These are phyloP conservation scores for Pelargonium exstipulatum DNA, from an alignment of 441 rosid genomes.

Conservation along the genomic window DNA sequence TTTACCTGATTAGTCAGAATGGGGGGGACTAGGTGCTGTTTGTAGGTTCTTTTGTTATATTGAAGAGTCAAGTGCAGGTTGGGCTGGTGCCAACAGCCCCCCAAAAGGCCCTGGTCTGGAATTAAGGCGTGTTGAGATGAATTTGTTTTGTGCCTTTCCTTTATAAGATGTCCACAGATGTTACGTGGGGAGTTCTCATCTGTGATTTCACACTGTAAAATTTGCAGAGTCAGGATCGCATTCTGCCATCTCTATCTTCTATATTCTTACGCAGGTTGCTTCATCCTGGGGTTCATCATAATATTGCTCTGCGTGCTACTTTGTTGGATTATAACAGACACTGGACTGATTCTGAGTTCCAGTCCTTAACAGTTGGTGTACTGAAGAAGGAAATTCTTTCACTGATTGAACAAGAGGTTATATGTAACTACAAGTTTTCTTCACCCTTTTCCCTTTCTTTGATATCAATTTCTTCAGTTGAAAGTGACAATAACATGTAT, in stretches of 20 bases:
- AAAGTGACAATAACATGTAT: slow-evolving; percentile 10
- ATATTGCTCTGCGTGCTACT: slow-evolving; percentile 52
- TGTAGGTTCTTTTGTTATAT: not conserved
- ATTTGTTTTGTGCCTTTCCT: not conserved
- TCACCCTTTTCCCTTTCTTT: slow-evolving; percentile 5
- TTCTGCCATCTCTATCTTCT: slow-evolving; percentile 69
- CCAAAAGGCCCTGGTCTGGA: not conserved
- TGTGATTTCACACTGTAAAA: not conserved
- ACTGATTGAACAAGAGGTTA: slow-evolving; percentile 78
- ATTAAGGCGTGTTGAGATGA: not conserved
- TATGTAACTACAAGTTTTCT: not conserved
- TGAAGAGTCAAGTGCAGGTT: slow-evolving; percentile 4
- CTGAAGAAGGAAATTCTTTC: slow-evolving; percentile 73
- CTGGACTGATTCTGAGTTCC: slow-evolving; percentile 84
- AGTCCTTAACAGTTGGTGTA: slow-evolving; percentile 70
- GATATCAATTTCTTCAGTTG: slow-evolving; percentile 11
- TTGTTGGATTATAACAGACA: slow-evolving; percentile 73
- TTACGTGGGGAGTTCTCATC: slow-evolving; percentile 10
- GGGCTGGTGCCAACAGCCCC: not conserved
- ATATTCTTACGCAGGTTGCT: slow-evolving; percentile 78
- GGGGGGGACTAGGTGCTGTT: not conserved
- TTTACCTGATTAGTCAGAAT: no score
- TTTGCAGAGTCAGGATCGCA: slow-evolving; percentile 54
- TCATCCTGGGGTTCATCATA: slow-evolving; percentile 74
- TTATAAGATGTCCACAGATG: slow-evolving; percentile 2